Evolutionary conservation across 176 grass and related monocot species (phyloP).

Genomic region (Zea mays): DNA sequence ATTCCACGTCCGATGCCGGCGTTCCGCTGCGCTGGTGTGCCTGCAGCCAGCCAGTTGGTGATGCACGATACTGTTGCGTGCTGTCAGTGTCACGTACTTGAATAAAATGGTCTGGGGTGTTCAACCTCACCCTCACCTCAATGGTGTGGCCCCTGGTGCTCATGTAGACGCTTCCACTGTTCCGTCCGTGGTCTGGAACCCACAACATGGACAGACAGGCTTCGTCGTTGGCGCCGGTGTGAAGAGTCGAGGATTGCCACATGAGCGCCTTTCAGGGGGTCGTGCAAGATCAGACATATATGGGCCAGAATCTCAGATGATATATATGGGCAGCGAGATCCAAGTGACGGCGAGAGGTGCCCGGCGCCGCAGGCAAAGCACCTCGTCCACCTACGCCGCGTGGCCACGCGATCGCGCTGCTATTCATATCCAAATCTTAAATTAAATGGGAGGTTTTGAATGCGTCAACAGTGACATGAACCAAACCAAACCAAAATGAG

Average conservation of each 20-base stretch:
- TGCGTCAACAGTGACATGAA: conserved; percentile 25
- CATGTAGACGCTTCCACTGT: conserved; percentile 16
- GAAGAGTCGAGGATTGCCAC: conserved; percentile 17
- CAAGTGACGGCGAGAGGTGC: conserved; percentile 30
- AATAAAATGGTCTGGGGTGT: too few species aligned
- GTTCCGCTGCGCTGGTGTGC: not conserved
- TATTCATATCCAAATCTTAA: not conserved
- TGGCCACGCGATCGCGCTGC: not conserved
- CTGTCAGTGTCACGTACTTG: not conserved
- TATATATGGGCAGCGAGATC: not conserved
- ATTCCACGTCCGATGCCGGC: not conserved
- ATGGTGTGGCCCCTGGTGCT: not conserved
- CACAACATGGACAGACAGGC: too few species aligned
- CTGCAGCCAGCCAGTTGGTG: not conserved
- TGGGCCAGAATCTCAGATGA: too few species aligned
- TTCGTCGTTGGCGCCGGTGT: not conserved
- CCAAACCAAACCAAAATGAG: conserved; percentile 13
- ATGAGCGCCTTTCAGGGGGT: conserved; percentile 23
- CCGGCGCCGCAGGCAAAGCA: conserved; percentile 39
- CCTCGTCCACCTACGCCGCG: conserved; percentile 23
- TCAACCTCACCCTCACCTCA: too few species aligned
- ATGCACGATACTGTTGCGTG: not conserved
- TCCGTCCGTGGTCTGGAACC: not conserved
- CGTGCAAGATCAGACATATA: too few species aligned
- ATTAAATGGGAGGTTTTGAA: conserved; percentile 6